phyloP scores from a whole-genome alignment of 2,329 filamentous ascomycete genomes.

The Coleophoma crateriformis region DNA sequence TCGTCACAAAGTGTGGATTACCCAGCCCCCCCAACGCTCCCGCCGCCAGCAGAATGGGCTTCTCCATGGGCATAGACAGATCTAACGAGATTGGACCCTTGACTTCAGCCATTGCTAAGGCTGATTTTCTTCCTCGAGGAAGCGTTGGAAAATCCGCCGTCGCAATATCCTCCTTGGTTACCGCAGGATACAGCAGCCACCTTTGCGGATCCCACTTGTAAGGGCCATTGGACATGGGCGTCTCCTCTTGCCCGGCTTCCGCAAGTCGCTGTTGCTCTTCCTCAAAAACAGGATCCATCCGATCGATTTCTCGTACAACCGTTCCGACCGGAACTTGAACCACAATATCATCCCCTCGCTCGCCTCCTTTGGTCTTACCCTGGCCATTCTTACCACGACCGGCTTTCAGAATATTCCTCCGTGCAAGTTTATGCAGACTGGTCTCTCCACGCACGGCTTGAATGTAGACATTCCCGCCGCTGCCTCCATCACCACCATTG shows the following conservation, averaged over 20 bases:
- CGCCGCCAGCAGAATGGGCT: slow-evolving; percentile 78
- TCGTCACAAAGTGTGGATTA: slow-evolving; percentile 87
- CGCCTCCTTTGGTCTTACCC: slow-evolving; percentile 67
- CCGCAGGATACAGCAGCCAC: slow-evolving; percentile 82
- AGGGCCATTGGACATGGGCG: slow-evolving; percentile 21
- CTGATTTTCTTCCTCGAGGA: slow-evolving; percentile 48
- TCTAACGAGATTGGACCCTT: slow-evolving; percentile 67
- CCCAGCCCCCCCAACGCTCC: slow-evolving; percentile 87
- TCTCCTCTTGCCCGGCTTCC: slow-evolving; percentile 33
- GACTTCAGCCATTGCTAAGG: slow-evolving; percentile 55
- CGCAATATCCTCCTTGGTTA: slow-evolving; percentile 64
- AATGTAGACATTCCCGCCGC: slow-evolving; percentile 88
- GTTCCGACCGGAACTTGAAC: slow-evolving; percentile 92
- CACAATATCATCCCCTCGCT: slow-evolving; percentile 79
- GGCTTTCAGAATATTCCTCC: slow-evolving; percentile 69
- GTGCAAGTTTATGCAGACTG: slow-evolving; percentile 84
- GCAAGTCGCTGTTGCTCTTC: slow-evolving; percentile 43
- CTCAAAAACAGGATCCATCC: slow-evolving; percentile 71
- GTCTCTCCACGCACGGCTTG: slow-evolving; percentile 89
- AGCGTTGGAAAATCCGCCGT: slow-evolving; percentile 51
- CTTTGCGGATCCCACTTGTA: slow-evolving; percentile 53
- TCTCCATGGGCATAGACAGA: slow-evolving; percentile 69
- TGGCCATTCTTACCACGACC: slow-evolving; percentile 73
- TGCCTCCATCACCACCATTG: slow-evolving; percentile 91
- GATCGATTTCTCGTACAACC: slow-evolving; percentile 74